Evolutionary conservation across 1,284 basidiomycete genomes (phyloP), one percentile per base, ranked within the genome.

Genomic region (Tylopilus sp.): DNA sequence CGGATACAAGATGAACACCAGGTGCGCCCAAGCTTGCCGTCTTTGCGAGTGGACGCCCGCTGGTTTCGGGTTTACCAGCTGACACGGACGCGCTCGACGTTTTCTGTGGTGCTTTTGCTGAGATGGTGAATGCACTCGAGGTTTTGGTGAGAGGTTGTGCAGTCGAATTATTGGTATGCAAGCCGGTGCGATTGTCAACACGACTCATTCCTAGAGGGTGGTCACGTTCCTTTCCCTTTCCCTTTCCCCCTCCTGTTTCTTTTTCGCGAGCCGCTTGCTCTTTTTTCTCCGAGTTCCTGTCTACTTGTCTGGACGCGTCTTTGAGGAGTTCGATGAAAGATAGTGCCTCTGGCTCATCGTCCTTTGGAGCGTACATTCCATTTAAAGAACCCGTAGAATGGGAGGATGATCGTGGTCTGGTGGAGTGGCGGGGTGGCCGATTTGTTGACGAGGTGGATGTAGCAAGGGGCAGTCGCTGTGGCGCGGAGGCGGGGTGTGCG

Each of bases 271-370:
- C 49, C 13, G 48, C 16, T 9, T 44, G 53, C 40, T 68, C 59
- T 47, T 65, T 65, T 48, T 54, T 56, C 33, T 41, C 41, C 6
- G 63, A 48, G 41, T 68, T 66, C 29, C 53, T 50, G 16, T 65
- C 65, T 16, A 67, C 23, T 16, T 58, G 46, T 25, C 35, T 56
- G 28, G 55, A 59, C 6, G 54, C 52, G 18, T 59, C 49, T 23
- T 52, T 53, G 34, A 65, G 61, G 15, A 67, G 55, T 11, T 56
- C 50, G 13, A 67, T 43, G 42, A 64, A 63, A 9, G 44, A 21
- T 8, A 25, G 18, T 10, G 65, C 63, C 21, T 64, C 55, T 19
- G 57, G 55, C 15, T 63, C 54, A 15, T 55, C 39, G 34, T 66
- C 61, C 8, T 39, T 48, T 1, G 41, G 47, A 9, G 33, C 26